Percentiles rank a stretch among this genome's conserved stretches.
Evolutionary conservation across 1,139 yeast species (phyloP).

Genomic region (Geotrichum fermentans): DNA sequence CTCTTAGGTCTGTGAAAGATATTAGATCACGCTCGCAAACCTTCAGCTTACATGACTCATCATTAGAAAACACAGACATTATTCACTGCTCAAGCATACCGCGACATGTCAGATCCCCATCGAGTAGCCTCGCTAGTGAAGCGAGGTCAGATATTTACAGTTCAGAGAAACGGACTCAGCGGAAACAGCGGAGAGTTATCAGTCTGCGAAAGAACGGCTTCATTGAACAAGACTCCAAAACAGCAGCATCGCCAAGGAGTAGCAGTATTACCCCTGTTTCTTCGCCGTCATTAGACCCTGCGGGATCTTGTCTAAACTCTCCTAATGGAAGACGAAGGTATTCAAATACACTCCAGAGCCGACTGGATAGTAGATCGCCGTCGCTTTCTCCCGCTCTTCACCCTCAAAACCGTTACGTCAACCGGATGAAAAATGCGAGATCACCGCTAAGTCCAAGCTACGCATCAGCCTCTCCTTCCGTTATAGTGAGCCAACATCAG

Average conservation of each 20-base stretch:
- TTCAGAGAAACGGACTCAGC: not conserved
- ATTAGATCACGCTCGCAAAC: not conserved
- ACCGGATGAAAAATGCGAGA: not conserved
- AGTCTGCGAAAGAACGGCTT: constrained; percentile 7
- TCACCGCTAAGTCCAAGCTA: constrained; percentile 1
- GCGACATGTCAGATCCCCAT: not conserved
- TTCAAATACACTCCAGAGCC: not conserved
- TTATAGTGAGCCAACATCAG: not conserved
- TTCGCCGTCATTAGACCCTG: not conserved
- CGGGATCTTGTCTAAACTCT: not conserved
- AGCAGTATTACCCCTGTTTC: not conserved
- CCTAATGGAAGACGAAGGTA: not conserved
- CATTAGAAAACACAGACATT: not conserved
- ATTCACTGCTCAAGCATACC: not conserved
- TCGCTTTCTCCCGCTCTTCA: constrained; percentile 4
- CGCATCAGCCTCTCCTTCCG: not conserved
- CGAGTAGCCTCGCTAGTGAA: not conserved
- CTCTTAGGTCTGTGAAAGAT: constrained; percentile 7
- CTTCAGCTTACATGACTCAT: not conserved
- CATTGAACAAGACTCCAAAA: not conserved
- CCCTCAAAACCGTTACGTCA: not conserved
- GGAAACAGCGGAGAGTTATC: constrained; percentile 13
- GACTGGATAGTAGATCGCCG: constrained; percentile 3
- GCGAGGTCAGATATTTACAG: not conserved
- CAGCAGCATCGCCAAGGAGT: not conserved